Conservation (phyloP, 1,139 yeast genomes). For the Scheffersomyces segobiensis region DNA sequence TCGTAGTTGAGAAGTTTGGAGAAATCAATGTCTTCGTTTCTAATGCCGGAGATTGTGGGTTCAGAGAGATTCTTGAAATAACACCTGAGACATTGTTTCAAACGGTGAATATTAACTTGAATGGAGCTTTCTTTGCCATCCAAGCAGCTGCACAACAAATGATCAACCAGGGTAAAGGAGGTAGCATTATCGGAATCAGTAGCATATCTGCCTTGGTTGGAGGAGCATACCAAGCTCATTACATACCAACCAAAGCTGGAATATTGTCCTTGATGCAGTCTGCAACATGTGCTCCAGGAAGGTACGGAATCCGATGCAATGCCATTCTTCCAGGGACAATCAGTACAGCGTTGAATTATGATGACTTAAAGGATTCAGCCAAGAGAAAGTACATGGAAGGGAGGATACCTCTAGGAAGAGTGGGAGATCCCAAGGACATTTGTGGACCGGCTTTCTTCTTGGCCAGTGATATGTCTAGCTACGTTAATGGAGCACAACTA, state of each 20-base stretch:
- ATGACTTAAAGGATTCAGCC: slow-evolving; percentile 28
- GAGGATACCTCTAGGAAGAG: slow-evolving; percentile 46
- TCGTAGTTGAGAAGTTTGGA: slow-evolving; percentile 37
- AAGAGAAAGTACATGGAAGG: slow-evolving; percentile 36
- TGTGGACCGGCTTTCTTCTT: slow-evolving; percentile 50
- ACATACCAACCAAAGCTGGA: slow-evolving; percentile 52
- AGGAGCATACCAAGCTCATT: slow-evolving; percentile 40
- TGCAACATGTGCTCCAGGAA: slow-evolving; percentile 43
- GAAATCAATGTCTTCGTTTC: slow-evolving; percentile 43
- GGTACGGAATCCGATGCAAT: slow-evolving; percentile 39
- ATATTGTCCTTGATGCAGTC: slow-evolving; percentile 45
- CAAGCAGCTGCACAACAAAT: slow-evolving; percentile 49
- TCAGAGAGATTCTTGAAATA: slow-evolving; percentile 26
- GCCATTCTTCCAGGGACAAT: slow-evolving; percentile 48
- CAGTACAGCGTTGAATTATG: slow-evolving; percentile 38
- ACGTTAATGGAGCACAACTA: slow-evolving; percentile 45
- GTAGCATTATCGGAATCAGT: slow-evolving; percentile 43
- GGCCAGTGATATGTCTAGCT: slow-evolving; percentile 43
- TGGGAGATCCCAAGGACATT: slow-evolving; percentile 44
- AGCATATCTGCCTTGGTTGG: slow-evolving; percentile 44
- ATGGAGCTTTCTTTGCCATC: slow-evolving; percentile 44
- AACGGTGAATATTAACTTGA: slow-evolving; percentile 38
- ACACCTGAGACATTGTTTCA: slow-evolving; percentile 28
- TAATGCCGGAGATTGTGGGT: slow-evolving; percentile 47
- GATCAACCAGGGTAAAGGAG: slow-evolving; percentile 47